Base-by-base conservation (phyloP, 177 flowering plant genomes). In the Tripterygium wilfordii region DNA sequence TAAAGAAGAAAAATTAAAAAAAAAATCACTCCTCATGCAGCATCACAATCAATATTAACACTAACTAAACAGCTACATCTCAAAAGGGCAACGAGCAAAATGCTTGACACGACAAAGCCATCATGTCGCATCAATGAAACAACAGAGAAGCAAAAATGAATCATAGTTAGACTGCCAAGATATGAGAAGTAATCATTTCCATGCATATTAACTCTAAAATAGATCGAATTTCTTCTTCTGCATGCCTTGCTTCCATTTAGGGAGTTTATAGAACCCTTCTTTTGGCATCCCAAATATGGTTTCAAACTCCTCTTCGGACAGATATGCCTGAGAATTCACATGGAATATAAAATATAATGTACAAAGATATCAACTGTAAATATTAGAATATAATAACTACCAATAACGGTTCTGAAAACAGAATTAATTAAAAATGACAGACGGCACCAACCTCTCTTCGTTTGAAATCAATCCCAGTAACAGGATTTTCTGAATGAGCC, bases 171-270 rank as follows among this genome's bases (percentile, higher is more conserved):
- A 46, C 47, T 21, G 43, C 31, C 28, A 35, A 24, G 45, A 49
- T 22, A 19, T 16, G 41, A 39, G 22, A 37, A 47, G 35, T 48
- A 52, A 47, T 36, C 43, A n/a, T 19, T 59, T 42, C 12, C 26
- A 29, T 27, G 7, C 12, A 23, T 29, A 30, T 38, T 5, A 40
- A 15, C 36, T 54, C 65, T 75, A 92, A 59, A 92, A 92, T 48
- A 92, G 75, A 62, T 84, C 96, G 8, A 74, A 65, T 65, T 86
- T 92, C 83, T 45, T 86, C 73, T 92, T 92, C 63, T 49, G 80
- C 84, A 89, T 61, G 76, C 86, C 96, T 62, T 86, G 97, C 85
- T 92, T 92, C 99, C 99, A 92, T 53, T 67, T 89, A 0, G 99
- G 97, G 51, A 89, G 54, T 49, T 64, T 65, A 41, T 79, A 73